Percentiles rank a stretch among this genome's conserved stretches.
phyloP scores from a whole-genome alignment of 2,329 filamentous ascomycete species.

The Talaromyces sp. region DNA sequence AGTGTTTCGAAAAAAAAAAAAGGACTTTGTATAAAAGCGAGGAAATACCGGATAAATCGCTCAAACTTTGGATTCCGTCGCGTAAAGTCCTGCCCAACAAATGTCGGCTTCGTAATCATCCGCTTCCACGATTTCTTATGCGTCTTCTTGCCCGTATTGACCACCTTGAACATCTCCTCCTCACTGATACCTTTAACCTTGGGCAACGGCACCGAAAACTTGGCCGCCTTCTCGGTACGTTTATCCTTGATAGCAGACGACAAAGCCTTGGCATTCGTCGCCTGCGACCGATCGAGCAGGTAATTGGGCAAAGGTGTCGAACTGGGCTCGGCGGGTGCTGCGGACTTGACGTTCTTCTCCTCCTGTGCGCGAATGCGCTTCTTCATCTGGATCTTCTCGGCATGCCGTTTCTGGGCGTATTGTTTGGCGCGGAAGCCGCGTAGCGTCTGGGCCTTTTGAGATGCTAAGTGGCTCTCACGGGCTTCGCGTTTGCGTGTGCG shows the following conservation, averaged over 20 bases:
- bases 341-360: conserved; percentile 88
- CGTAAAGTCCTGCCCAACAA: conserved; percentile 88
- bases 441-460: conserved; percentile 86
- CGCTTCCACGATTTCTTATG: conserved; percentile 68
- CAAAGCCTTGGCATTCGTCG: conserved; percentile 66
- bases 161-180: conserved; percentile 96
- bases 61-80: conserved; percentile 73
- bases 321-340: conserved; percentile 69
- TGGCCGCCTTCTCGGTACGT: conserved; percentile 85
- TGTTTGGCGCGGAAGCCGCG: conserved; percentile 88
- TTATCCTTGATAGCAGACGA: conserved; percentile 92
- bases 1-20: neutral
- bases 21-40: too few relatives aligned
- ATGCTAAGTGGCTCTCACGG: conserved; percentile 81
- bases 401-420: conserved; percentile 85
- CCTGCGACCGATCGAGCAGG: conserved; percentile 75
- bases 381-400: conserved; percentile 98
- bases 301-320: conserved; percentile 77
- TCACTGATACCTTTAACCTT: conserved; percentile 92
- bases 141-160: conserved; percentile 93
- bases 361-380: conserved; percentile 93
- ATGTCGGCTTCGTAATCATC: conserved; percentile 73
- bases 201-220: conserved; percentile 85
- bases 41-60: conserved; percentile 55
- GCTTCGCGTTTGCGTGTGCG: conserved; percentile 78